Percentiles rank a stretch among this genome's conserved stretches.
phyloP scores from a whole-genome alignment of 1,284 basidiomycete species.

The Heterobasidion occidentale region DNA sequence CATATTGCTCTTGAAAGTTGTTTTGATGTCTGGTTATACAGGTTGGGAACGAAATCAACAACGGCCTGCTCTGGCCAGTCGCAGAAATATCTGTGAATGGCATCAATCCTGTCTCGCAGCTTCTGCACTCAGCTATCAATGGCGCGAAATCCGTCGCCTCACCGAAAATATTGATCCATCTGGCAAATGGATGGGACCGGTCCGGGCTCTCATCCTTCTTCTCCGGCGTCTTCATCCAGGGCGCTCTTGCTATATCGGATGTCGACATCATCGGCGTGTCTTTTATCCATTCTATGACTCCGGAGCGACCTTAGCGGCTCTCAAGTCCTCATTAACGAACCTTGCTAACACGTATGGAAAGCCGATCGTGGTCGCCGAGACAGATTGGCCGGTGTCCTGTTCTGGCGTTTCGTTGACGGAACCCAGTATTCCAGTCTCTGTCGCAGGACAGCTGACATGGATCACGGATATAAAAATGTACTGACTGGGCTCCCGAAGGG shows the following conservation, averaged over 20 bases:
- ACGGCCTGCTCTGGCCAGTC: conserved; percentile 55
- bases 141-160: conserved; percentile 37
- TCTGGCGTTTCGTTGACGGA: conserved; percentile 39
- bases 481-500: conserved; percentile 37
- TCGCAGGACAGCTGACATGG: conserved; percentile 48
- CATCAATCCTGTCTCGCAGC: conserved; percentile 46
- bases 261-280: conserved; percentile 57
- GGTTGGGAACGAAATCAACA: conserved; percentile 59
- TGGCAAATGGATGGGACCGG: conserved; percentile 58
- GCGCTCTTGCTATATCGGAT: conserved; percentile 39
- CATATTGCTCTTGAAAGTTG: neutral
- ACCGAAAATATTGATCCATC: conserved; percentile 49
- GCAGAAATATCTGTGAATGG: conserved; percentile 47
- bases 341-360: conserved; percentile 43
- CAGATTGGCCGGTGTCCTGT: conserved; percentile 54
- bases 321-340: conserved; percentile 42
- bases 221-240: conserved; percentile 42
- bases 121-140: conserved; percentile 49
- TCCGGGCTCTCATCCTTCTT: conserved; percentile 40
- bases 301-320: conserved; percentile 41
- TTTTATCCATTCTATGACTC: conserved; percentile 60
- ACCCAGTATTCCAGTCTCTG: conserved; percentile 38
- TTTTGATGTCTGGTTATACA: conserved; percentile 15
- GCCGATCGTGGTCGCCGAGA: conserved; percentile 55
- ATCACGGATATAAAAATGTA: conserved; percentile 39